Evolutionary conservation across 2,329 filamentous ascomycete genomes (phyloP), one percentile per base, ranked within the genome.

Genomic region (Chaetomiaceae sp.): DNA sequence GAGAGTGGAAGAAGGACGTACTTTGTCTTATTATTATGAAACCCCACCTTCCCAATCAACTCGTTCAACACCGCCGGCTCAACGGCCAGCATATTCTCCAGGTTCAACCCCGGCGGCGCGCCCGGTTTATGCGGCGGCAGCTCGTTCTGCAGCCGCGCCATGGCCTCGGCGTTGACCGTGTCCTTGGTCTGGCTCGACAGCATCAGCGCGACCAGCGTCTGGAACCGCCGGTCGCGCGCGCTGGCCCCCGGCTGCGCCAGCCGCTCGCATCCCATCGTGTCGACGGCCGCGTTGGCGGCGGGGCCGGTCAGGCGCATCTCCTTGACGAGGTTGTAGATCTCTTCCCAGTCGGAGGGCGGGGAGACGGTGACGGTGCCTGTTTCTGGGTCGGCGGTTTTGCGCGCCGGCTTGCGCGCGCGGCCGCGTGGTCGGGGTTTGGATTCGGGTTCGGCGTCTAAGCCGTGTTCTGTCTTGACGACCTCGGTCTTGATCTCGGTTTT

Each of bases 211-310:
- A 95, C 78, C 27, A 96, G 80, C 3, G 89, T 95, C 65, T 96
- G 91, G 63, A 95, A 91, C 6, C 91, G 81, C 66, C 84, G 83
- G 65, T 82, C 80, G 54, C 72, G 75, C 23, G 75, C 67, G 53
- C 72, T 76, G 11, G 79, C 76, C 1, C 63, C 69, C 15, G 72
- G 68, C 44, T 78, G 72, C 3, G 88, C 88, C 9, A 94, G 77
- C 7, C 82, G 81, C 70, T 91, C 91, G 71, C 94, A 99, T 11
- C 94, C 94, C 91, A 97, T 96, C 0, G 92, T 97, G 69, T 99
- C 94, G 11, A 99, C 94, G 0, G 92, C 88, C 1, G 94, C 94
- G 80, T 87, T 71, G 74, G 80, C 67, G 67, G 87, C 72, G 72
- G 71, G 65, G 6, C 78, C 78, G 3, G 56, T 47, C 4, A 71